phyloP scores from a whole-genome alignment of 495 filamentous ascomycete genomes.

The Talaromyces trachyspermus region DNA sequence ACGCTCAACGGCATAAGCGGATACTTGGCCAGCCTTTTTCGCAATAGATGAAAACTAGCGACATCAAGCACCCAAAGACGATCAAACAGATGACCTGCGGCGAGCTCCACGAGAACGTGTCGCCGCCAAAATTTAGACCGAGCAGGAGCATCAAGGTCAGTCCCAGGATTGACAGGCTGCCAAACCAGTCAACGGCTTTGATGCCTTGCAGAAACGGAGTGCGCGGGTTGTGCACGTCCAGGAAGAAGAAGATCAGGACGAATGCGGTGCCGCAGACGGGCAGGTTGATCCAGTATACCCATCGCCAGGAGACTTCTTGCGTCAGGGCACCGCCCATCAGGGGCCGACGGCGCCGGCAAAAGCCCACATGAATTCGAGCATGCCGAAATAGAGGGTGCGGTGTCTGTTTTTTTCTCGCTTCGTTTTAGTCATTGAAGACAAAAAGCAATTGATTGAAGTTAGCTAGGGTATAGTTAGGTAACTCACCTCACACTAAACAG shows the following conservation, averaged over 20 bases:
- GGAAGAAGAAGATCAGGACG: slow-evolving; percentile 48
- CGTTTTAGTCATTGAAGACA: not conserved
- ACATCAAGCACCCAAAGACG: slow-evolving; percentile 59
- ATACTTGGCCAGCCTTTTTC: slow-evolving; percentile 64
- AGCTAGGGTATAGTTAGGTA: not conserved
- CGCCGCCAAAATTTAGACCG: slow-evolving; percentile 70
- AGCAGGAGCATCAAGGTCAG: slow-evolving; percentile 71
- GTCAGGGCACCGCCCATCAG: slow-evolving; percentile 64
- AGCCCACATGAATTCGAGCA: slow-evolving; percentile 51
- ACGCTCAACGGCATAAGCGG: slow-evolving; percentile 71
- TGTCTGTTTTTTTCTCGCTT: slow-evolving; percentile 17
- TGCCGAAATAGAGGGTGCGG: slow-evolving; percentile 46
- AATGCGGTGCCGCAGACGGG: slow-evolving; percentile 52
- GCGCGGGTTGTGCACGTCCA: slow-evolving; percentile 54
- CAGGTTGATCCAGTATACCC: slow-evolving; percentile 69
- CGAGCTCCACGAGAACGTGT: slow-evolving; percentile 64
- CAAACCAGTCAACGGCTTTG: slow-evolving; percentile 71
- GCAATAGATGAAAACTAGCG: slow-evolving; percentile 57
- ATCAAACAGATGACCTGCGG: slow-evolving; percentile 69
- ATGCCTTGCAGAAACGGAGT: slow-evolving; percentile 54
- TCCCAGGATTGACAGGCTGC: slow-evolving; percentile 59
- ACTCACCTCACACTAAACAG: slow-evolving; percentile 49
- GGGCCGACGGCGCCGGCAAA: slow-evolving; percentile 55
- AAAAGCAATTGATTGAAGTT: no score
- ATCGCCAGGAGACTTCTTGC: slow-evolving; percentile 54